phyloP scores from a whole-genome alignment of 1,284 basidiomycete genomes.

The Ganoderma boninense region DNA sequence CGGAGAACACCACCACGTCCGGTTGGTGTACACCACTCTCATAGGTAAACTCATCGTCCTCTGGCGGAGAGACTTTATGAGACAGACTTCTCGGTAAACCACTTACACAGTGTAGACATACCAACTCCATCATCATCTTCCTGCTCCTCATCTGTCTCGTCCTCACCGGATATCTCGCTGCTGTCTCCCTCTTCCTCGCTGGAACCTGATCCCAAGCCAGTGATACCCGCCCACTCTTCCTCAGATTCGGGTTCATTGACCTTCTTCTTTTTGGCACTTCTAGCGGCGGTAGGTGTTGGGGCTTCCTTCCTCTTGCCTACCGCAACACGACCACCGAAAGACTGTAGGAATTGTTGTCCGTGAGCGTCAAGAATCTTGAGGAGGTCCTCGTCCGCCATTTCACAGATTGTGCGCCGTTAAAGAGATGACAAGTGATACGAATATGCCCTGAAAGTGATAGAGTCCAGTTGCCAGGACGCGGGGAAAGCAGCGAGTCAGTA shows the following conservation, averaged over 20 bases:
- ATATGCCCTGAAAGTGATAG: not conserved
- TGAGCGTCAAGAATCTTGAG: conserved; percentile 69
- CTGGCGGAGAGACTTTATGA: not conserved
- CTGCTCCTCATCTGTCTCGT: conserved; percentile 31
- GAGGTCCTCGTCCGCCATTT: conserved; percentile 47
- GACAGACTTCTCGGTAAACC: not conserved
- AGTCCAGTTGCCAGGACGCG: not conserved
- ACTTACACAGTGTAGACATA: conserved; percentile 16
- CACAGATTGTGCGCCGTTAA: not conserved
- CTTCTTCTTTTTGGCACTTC: conserved; percentile 29
- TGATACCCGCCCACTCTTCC: conserved; percentile 49
- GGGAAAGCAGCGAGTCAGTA: not conserved
- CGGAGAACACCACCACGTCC: conserved; percentile 67
- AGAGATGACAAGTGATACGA: not conserved
- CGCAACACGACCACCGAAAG: conserved; percentile 51
- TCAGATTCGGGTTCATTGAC: conserved; percentile 26
- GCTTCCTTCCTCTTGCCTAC: conserved; percentile 36
- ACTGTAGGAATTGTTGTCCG: conserved; percentile 67
- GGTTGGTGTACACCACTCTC: conserved; percentile 35
- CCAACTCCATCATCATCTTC: conserved; percentile 35
- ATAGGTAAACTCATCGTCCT: conserved; percentile 28
- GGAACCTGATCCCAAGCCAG: conserved; percentile 26
- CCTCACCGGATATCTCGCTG: conserved; percentile 20
- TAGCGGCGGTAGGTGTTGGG: conserved; percentile 40
- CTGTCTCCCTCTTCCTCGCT: conserved; percentile 26